Base-by-base conservation (phyloP, 805 yeast genomes). In the Lipomyces japonicus region DNA sequence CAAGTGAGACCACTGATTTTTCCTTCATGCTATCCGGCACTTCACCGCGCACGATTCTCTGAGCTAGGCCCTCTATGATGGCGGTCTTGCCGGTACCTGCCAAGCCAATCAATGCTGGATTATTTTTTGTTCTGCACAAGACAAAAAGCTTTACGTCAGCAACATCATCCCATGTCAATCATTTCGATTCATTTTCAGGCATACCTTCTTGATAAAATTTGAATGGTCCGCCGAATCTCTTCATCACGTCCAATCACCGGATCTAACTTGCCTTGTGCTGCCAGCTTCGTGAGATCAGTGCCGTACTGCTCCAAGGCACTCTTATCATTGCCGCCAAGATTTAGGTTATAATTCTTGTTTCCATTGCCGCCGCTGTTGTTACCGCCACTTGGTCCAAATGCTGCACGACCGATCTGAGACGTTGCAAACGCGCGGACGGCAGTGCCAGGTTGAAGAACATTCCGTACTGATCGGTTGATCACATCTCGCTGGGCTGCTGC, bases 31-130 rank as follows among this genome's bases (percentile, higher is more conserved):
- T 79, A 55, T 93, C 97, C 0, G 97, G 97, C 1, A 91, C 98
- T 65, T 90, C 95, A 10, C 91, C 91, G 49, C 84, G 80, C 6
- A 87, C 80, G 43, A 93, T 90, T 62, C 97, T 74, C 68, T 93
- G 97, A 0, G 97, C 97, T 35, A 93, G 73, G 0, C 97, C 98
- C 65, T 93, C 98, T 80, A 93, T 85, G 50, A 93, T 81, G 4
- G 97, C 95, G 0, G 97, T 93, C 68, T 91, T 91, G 71, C 98
- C 98, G 0, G 96, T 95, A 70, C 98, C 98, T 1, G 98, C 98
- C 59, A 86, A 81, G 55, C 98, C 98, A 37, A 93, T 89, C 47
- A 91, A 68, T 1, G 93, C 95, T 0, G 98, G 98, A 63, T 91
- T 91, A 67, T 93, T 93, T 68, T 91, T 91, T 1, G 97, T 89